A percentile compares a stretch with the other conserved stretches of the same genome.
phyloP scores from a whole-genome alignment of 1,284 basidiomycete species.

The Ceratobasidium sp. region DNA sequence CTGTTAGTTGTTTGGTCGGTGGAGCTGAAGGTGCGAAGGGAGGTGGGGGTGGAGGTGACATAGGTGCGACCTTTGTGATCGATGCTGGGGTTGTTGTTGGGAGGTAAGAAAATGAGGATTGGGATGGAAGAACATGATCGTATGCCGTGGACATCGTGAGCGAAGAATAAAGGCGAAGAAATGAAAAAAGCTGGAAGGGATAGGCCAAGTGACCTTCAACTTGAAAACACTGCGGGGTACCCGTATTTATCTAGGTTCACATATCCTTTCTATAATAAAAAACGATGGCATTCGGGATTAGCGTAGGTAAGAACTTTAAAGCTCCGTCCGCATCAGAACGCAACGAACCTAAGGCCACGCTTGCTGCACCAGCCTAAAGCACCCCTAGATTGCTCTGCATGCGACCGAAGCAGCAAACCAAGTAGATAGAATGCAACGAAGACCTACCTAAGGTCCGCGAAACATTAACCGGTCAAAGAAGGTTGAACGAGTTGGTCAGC shows the following conservation, averaged over 20 bases:
- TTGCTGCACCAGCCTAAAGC: neutral
- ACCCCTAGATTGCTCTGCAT: neutral
- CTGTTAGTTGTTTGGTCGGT: slow-evolving; percentile 5
- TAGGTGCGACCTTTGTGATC: neutral
- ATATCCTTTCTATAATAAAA: neutral
- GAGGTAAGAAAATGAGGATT: slow-evolving; percentile 14
- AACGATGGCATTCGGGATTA: neutral
- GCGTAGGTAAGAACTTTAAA: neutral
- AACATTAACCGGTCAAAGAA: slow-evolving; percentile 37
- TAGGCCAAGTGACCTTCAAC: slow-evolving; percentile 35
- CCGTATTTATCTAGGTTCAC: neutral
- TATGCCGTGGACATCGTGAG: slow-evolving; percentile 3
- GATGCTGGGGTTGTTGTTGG: neutral
- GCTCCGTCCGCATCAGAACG: slow-evolving; percentile 22
- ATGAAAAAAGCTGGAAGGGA: slow-evolving; percentile 16
- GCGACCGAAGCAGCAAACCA: neutral
- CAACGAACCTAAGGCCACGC: neutral
- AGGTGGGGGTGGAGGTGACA: neutral
- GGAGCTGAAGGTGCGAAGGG: neutral
- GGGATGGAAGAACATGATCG: neutral
- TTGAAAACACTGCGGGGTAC: neutral
- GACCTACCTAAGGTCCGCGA: slow-evolving; percentile 16
- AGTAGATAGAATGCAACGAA: neutral
- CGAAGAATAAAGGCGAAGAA: neutral
- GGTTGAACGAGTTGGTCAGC: slow-evolving; percentile 1